phyloP scores from a whole-genome alignment of 805 yeast genomes.

The Saturnispora zaruensis region DNA sequence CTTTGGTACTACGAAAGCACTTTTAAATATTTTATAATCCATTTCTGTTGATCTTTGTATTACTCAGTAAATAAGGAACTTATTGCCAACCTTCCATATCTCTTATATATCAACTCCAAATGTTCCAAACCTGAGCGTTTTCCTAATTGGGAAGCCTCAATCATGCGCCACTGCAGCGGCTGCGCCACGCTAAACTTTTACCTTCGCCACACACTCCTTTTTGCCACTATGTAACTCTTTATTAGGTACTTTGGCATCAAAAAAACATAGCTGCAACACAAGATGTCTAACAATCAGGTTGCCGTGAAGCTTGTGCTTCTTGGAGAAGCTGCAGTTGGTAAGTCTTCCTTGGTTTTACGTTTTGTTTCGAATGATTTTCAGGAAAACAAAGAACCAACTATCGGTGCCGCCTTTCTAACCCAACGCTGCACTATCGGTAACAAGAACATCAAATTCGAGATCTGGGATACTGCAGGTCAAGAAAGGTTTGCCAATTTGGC shows the following conservation, averaged over 20 bases:
- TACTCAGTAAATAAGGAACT: too few relatives aligned
- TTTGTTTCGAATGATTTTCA: constrained; percentile 94
- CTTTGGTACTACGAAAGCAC: constrained; percentile 11
- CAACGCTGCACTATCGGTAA: constrained; percentile 86
- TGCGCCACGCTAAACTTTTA: neutral
- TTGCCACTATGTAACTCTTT: neutral
- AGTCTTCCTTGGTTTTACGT: constrained; percentile 82
- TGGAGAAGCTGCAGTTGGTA: constrained; percentile 98
- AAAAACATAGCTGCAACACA: neutral
- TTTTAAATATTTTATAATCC: neutral
- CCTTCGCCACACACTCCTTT: neutral
- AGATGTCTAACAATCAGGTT: constrained; percentile 34
- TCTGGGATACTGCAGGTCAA: constrained; percentile 98
- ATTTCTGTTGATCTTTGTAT: neutral
- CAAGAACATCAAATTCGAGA: constrained; percentile 82
- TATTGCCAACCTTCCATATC: too few relatives aligned
- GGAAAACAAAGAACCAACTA: constrained; percentile 95
- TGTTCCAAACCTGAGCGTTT: constrained; percentile 2
- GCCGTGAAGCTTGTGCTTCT: constrained; percentile 83
- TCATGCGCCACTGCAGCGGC: constrained; percentile 5
- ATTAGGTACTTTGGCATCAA: neutral
- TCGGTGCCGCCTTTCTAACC: constrained; percentile 95
- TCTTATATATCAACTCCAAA: neutral
- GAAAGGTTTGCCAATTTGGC: constrained; percentile 94
- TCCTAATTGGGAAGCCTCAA: neutral